Evolutionary conservation across 768 basidiomycete genomes (phyloP).

Genomic region (Termitomyces sp.): DNA sequence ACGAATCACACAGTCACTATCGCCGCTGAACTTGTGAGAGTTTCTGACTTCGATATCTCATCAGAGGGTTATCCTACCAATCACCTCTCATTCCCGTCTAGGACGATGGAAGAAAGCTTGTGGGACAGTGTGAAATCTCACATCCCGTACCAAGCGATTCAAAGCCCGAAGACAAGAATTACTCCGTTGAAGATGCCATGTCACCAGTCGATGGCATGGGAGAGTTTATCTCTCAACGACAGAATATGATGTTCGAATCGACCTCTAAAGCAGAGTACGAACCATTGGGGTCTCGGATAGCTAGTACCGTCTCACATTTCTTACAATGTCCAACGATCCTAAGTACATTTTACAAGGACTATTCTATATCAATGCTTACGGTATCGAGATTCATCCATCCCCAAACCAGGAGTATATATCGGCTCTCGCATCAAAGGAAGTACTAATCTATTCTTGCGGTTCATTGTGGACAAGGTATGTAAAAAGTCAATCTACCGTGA

Average conservation of each 20-base stretch:
- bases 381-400: slow-evolving; percentile 85
- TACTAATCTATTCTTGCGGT: slow-evolving; percentile 88
- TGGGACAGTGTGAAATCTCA: slow-evolving; percentile 93
- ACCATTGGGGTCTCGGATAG: slow-evolving; percentile 53
- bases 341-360: slow-evolving; percentile 41
- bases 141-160: slow-evolving; percentile 54
- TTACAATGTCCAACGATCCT: slow-evolving; percentile 4
- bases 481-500: slow-evolving; percentile 7
- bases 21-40: slow-evolving; percentile 75
- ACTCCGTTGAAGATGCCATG: slow-evolving; percentile 26
- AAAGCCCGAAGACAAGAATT: slow-evolving; percentile 23
- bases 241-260: slow-evolving; percentile 65
- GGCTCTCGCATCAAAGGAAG: slow-evolving; percentile 51
- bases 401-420: slow-evolving; percentile 80
- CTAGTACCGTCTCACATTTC: slow-evolving; percentile 36
- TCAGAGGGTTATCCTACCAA: slow-evolving; percentile 1
- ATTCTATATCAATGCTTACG: slow-evolving; percentile 88
- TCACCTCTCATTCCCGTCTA: slow-evolving; percentile 19
- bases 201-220: slow-evolving; percentile 54
- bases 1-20: slow-evolving; percentile 97
- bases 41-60: slow-evolving; percentile 14
- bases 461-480: slow-evolving; percentile 87
- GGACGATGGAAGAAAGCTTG: slow-evolving; percentile 72
- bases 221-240: slow-evolving; percentile 36
- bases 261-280: slow-evolving; percentile 48